Evolutionary conservation across 495 filamentous ascomycete genomes (phyloP), one percentile per base, ranked within the genome.

Genomic region (Daldinia childiae): DNA sequence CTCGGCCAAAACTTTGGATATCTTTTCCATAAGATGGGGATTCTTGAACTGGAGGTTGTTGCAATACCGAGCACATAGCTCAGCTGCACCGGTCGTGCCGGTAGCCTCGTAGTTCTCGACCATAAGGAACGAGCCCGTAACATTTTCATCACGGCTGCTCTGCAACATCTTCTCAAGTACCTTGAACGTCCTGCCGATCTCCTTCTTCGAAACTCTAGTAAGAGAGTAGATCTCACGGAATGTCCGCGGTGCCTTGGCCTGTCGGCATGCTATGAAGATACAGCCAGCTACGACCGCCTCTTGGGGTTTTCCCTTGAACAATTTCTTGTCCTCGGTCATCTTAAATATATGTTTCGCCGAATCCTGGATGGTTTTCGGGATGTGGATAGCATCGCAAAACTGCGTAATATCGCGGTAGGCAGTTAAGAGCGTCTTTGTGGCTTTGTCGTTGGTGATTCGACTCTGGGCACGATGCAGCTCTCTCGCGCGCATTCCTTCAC

Each of bases 141-240:
- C 48, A 41, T 69, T 69, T 30, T 80, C 79, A 38, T 82, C 84
- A 32, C 79, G 79, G 73, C 80, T 79, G 72, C 81, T 84, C 72
- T 86, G 82, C 75, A 97, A 89, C 82, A 97, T 97, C 78, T 92
- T 90, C 83, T 98, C 93, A 36, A 98, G 80, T 62, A 86, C 83
- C 82, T 99, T 99, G 86, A 98, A 99, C 36, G 95, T 93, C 51
- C 95, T 85, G 21, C 96, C 96, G 71, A 98, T 98, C 77, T 98
- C 96, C 82, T 97, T 97, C 82, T 97, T 96, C 27, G 91, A 89
- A 12, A 98, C 95, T 74, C 95, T 95, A 45, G 95, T 98, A 79
- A 98, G 82, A 48, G 90, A 87, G 78, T 91, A 95, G 72, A 99
- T 92, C 79, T 98, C 96, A 26, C 90, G 90, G 83, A 98, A 99